phyloP scores from a whole-genome alignment of 148 eudicot species.

The Euryodendron excelsum region DNA sequence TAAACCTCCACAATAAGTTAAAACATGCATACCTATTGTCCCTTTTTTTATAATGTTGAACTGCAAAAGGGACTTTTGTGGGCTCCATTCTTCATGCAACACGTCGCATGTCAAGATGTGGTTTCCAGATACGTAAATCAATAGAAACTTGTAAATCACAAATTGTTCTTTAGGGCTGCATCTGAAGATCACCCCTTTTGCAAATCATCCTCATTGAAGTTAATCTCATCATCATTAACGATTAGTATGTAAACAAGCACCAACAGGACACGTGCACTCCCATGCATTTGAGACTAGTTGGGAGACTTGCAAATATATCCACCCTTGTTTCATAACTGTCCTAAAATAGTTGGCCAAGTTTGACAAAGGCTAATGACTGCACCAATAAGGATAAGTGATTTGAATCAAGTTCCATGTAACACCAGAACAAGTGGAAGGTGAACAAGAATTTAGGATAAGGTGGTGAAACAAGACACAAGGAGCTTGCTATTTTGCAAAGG shows the following conservation, averaged over 20 bases:
- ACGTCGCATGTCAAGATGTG: too few species aligned
- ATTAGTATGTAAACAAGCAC: background rate
- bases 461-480: background rate
- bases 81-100: too few species aligned
- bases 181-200: too few species aligned
- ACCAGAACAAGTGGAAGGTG: background rate
- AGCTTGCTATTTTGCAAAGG: background rate
- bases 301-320: too few species aligned
- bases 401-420: background rate
- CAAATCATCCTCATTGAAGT: too few species aligned
- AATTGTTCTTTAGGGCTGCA: too few species aligned
- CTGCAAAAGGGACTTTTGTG: too few species aligned
- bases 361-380: background rate
- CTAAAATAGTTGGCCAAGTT: background rate
- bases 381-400: background rate
- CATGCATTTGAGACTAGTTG: background rate
- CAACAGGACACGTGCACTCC: background rate
- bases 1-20: too few species aligned
- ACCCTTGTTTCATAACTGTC: background rate
- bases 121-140: background rate
- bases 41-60: too few species aligned
- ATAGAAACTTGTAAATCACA: too few species aligned
- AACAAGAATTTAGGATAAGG: background rate
- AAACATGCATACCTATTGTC: too few species aligned
- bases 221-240: background rate